Percentiles rank a stretch among this genome's conserved stretches.
Conservation (phyloP, 1,139 yeast genomes). For the Yamadazyma conglobata region DNA sequence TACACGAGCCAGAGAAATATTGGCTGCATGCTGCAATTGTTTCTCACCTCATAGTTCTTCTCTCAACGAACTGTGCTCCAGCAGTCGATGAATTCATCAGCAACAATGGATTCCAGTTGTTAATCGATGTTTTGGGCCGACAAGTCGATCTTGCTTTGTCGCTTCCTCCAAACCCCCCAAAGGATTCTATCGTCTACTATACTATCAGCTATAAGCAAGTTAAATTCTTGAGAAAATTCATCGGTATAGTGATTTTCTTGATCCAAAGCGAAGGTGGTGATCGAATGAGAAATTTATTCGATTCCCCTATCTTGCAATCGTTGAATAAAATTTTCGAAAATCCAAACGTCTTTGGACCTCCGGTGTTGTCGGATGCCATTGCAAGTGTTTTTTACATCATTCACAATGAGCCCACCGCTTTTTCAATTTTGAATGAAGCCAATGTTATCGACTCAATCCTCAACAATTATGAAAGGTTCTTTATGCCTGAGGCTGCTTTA, state of each 20-base stretch:
- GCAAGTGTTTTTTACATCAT: conserved; percentile 70
- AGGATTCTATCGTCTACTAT: conserved; percentile 52
- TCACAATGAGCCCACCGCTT: conserved; percentile 91
- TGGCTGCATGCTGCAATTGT: conserved; percentile 66
- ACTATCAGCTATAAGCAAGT: conserved; percentile 64
- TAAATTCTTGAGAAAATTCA: conserved; percentile 49
- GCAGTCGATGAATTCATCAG: conserved; percentile 60
- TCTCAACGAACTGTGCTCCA: conserved; percentile 45
- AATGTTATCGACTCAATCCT: conserved; percentile 66
- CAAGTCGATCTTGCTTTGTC: conserved; percentile 67
- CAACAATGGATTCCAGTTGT: conserved; percentile 58
- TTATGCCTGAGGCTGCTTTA: conserved; percentile 58
- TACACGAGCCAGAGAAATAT: conserved; percentile 48
- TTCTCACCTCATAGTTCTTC: conserved; percentile 55
- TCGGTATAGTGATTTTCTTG: conserved; percentile 63
- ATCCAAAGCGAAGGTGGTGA: conserved; percentile 78
- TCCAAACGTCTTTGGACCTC: conserved; percentile 64
- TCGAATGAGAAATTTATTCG: conserved; percentile 78
- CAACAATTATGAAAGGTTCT: conserved; percentile 47
- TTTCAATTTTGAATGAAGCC: conserved; percentile 75
- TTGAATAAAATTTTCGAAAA: conserved; percentile 59
- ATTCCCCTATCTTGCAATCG: conserved; percentile 67
- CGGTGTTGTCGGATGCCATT: conserved; percentile 60
- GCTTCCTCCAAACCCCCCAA: conserved; percentile 56
- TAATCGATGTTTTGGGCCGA: conserved; percentile 59